Base-by-base conservation (phyloP, 352 stramenopile genomes). In the Albugo laibachii region DNA sequence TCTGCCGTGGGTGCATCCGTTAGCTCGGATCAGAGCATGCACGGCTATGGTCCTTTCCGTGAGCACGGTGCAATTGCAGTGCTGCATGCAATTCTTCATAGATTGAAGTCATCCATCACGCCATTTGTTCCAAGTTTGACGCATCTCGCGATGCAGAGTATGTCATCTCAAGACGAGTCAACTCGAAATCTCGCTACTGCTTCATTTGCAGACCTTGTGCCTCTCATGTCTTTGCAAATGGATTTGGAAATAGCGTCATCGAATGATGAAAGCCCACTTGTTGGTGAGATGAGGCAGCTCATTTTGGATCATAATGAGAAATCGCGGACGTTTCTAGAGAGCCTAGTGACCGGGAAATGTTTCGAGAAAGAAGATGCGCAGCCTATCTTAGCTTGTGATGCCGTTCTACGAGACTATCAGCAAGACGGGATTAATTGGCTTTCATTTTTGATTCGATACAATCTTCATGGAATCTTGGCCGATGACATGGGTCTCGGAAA, bases 401-500 rank as follows among this genome's bases (percentile, higher is more conserved):
- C 72, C 10, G 37, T 48, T 16, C 46, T 86, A 1, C 78, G 78
- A 2, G 44, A 65, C 12, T 92, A 92, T 53, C 78, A 92, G 43
- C 72, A 82, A 13, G 70, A 83, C 41, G 78, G 78, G 6, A 62
- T 92, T 1, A 61, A 84, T 46, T 91, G 77, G 77, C 52, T 91
- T 19, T 54, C 52, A 6, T 91, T 87, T 49, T 57, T 91, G 49
- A 53, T 63, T 1, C 58, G 66, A 4, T 80, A 91, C 50, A 66
- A 63, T 48, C 69, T 93, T 36, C 71, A 83, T 43, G 78, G 75
- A 6, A 68, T 93, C 19, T 58, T 93, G 0, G 76, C 78, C 31
- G 80, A 93, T 55, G 80, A 93, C 48, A 93, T 93, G 83, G 83
- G 83, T 1, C 66, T 95, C 16, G 83, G 83, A 1, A 98, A 99